Evolutionary conservation across 2,329 filamentous ascomycete genomes (phyloP).

Genomic region (Phyllosticta ampelicida): DNA sequence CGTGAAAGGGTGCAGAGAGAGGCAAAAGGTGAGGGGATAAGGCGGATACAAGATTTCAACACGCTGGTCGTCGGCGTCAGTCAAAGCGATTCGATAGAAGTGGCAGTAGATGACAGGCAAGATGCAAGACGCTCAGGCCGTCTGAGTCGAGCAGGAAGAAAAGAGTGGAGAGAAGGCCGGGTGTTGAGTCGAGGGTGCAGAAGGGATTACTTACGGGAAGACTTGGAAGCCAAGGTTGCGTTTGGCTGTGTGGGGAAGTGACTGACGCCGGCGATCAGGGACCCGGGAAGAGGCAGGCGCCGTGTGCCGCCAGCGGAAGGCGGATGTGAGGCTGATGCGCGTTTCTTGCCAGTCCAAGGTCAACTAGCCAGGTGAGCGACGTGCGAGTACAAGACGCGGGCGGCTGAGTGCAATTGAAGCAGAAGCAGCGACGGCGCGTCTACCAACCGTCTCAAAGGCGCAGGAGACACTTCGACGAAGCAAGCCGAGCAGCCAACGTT

Average conservation of each 20-base stretch:
- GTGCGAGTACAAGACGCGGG: neutral
- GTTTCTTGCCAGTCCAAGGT: neutral
- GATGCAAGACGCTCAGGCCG: neutral
- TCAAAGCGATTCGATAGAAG: conserved; percentile 2
- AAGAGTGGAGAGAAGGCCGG: conserved; percentile 6
- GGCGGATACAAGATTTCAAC: conserved; percentile 11
- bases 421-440: neutral
- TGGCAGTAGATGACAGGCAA: conserved; percentile 7
- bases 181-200: conserved; percentile 8
- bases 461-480: neutral
- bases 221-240: neutral
- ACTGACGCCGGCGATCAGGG: neutral
- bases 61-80: conserved; percentile 3
- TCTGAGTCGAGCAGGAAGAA: conserved; percentile 2
- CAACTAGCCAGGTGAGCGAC: neutral
- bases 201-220: neutral
- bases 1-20: conserved; percentile 16
- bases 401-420: neutral
- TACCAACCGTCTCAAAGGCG: neutral
- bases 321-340: neutral
- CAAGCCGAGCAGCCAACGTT: neutral
- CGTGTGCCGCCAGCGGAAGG: neutral
- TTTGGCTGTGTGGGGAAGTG: neutral
- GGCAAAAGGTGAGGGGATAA: neutral
- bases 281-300: neutral